A percentile compares a stretch with the other conserved stretches of the same genome.
Evolutionary conservation across 2,329 filamentous ascomycete genomes (phyloP).

Genomic region (Fusarium tjaetaba): DNA sequence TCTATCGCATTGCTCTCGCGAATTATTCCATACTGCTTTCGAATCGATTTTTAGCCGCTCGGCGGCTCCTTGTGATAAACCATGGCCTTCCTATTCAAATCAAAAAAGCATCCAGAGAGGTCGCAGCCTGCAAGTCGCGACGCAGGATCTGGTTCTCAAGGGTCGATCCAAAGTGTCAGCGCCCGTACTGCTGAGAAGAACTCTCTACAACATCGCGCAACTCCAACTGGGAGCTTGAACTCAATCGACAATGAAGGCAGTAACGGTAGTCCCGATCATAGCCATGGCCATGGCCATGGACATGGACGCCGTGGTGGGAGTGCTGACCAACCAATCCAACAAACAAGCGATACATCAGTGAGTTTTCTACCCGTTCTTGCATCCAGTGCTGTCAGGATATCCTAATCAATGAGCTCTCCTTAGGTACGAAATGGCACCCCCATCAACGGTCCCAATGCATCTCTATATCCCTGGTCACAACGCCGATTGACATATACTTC

Average conservation of each 20-base stretch:
- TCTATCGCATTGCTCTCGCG: slow-evolving; percentile 9
- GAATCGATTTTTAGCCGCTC: slow-evolving; percentile 45
- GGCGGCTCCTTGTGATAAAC: slow-evolving; percentile 54
- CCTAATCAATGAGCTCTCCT: slow-evolving; percentile 12
- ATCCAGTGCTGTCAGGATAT: background rate
- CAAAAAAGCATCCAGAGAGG: slow-evolving; percentile 78
- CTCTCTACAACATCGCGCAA: slow-evolving; percentile 65
- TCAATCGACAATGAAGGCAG: slow-evolving; percentile 70
- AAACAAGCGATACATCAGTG: slow-evolving; percentile 53
- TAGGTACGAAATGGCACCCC: slow-evolving; percentile 66
- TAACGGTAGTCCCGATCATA: slow-evolving; percentile 71
- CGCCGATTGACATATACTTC: slow-evolving; percentile 87
- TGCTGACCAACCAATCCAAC: slow-evolving; percentile 58
- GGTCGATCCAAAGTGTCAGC: slow-evolving; percentile 60
- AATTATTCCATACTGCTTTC: slow-evolving; percentile 29
- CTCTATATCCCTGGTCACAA: slow-evolving; percentile 96
- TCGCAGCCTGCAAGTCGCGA: slow-evolving; percentile 63
- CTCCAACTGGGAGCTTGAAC: slow-evolving; percentile 81
- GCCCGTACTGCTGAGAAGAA: slow-evolving; percentile 63
- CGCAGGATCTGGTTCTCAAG: slow-evolving; percentile 57
- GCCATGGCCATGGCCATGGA: slow-evolving; percentile 56
- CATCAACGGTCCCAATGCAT: slow-evolving; percentile 71
- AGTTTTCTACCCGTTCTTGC: slow-evolving; percentile 40
- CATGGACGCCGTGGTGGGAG: slow-evolving; percentile 61
- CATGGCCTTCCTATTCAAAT: slow-evolving; percentile 87